Evolutionary conservation across 768 basidiomycete species (phyloP).

Genomic region (Punctularia strigosozonata): DNA sequence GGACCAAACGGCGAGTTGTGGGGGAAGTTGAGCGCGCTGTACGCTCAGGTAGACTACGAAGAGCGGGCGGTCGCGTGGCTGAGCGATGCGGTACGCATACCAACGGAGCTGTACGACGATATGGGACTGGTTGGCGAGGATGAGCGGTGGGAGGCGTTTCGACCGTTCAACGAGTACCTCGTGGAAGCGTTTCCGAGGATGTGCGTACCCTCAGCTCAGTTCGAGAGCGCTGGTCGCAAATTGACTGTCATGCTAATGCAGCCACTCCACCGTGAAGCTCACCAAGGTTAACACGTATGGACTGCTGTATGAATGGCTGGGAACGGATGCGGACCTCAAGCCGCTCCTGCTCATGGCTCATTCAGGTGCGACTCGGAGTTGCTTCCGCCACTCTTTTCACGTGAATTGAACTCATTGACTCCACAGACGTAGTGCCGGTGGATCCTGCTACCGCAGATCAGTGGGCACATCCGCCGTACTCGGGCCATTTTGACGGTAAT

Average conservation of each 20-base stretch:
- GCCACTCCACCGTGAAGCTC: conserved; percentile 36
- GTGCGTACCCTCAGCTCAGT: conserved; percentile 19
- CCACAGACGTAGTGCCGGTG: conserved; percentile 57
- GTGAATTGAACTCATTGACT: neutral
- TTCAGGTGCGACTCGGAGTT: conserved; percentile 24
- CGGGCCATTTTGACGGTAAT: conserved; percentile 46
- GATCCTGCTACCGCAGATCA: conserved; percentile 37
- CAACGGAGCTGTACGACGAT: conserved; percentile 36
- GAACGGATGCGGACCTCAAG: conserved; percentile 35
- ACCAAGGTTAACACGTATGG: conserved; percentile 51
- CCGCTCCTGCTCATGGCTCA: conserved; percentile 43
- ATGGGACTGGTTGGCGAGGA: conserved; percentile 38
- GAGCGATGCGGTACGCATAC: conserved; percentile 22
- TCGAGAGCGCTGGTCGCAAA: no score
- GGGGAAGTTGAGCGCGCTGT: conserved; percentile 17
- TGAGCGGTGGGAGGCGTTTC: conserved; percentile 29
- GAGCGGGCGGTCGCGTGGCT: conserved; percentile 22
- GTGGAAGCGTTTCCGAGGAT: conserved; percentile 47
- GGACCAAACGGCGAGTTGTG: conserved; percentile 20
- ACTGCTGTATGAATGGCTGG: conserved; percentile 49
- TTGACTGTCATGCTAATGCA: conserved; percentile 9
- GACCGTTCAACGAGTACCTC: conserved; percentile 27
- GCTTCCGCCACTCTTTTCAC: neutral
- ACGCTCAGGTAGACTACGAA: conserved; percentile 24
- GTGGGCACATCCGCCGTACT: conserved; percentile 55